A percentile compares a stretch with the other conserved stretches of the same genome.
Evolutionary conservation across 306 rosid genomes (phyloP).

Genomic region (Glycyrrhiza uralensis): DNA sequence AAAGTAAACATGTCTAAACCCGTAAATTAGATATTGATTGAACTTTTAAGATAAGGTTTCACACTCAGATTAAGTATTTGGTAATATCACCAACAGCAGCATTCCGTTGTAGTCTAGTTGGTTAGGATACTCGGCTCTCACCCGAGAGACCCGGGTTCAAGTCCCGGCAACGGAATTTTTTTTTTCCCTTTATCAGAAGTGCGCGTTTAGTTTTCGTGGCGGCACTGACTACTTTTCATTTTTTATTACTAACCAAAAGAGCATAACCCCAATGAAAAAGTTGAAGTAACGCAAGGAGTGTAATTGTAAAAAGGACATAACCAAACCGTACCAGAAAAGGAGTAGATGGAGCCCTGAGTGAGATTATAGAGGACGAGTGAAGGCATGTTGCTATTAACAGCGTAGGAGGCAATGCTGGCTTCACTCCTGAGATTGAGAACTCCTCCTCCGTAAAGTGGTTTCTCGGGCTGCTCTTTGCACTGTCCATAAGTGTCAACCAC

Average conservation of each 20-base stretch:
- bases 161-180: conserved; percentile 72
- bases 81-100: not conserved
- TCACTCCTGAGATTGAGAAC: conserved; percentile 20
- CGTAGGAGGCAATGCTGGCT: not conserved
- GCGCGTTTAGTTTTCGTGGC: too few species aligned
- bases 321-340: conserved; percentile 62
- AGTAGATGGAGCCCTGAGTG: conserved; percentile 49
- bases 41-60: too few species aligned
- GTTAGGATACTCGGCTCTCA: conserved; percentile 85
- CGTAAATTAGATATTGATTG: too few species aligned
- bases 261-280: too few species aligned
- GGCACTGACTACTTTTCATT: too few species aligned
- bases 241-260: too few species aligned
- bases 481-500: conserved; percentile 35
- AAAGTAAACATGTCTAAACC: too few species aligned
- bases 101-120: conserved; percentile 78
- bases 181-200: not conserved
- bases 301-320: conserved; percentile 4
- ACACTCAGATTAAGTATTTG: too few species aligned
- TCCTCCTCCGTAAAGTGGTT: conserved; percentile 75
- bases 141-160: conserved; percentile 86
- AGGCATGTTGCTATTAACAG: conserved; percentile 21
- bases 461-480: conserved; percentile 66
- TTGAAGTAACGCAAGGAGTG: not conserved
- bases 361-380: conserved; percentile 55